These are phyloP conservation scores for Barnettozyma salicaria DNA, from an alignment of 805 yeast species.

Conservation along the genomic window DNA sequence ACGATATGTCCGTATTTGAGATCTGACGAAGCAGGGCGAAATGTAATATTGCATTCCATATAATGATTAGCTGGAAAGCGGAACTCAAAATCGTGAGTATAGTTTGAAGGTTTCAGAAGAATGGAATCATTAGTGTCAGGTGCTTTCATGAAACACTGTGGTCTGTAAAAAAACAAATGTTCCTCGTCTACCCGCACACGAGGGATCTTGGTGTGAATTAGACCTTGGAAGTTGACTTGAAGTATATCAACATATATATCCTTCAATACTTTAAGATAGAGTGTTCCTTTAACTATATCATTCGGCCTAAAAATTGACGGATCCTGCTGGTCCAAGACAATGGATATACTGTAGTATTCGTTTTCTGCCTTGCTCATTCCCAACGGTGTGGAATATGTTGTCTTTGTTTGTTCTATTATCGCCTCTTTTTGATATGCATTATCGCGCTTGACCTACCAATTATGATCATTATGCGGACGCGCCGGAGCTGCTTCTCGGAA, in stretches of 20 bases:
- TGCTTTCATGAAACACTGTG: not conserved
- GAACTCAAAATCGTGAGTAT: not conserved
- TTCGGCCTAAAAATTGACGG: not conserved
- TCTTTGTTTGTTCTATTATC: no score
- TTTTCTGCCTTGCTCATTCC: not conserved
- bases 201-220: constrained; percentile 5
- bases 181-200: not conserved
- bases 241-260: not conserved
- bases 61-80: not conserved
- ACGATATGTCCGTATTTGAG: constrained; percentile 1
- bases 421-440: no score
- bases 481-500: no score
- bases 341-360: not conserved
- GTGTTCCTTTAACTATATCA: not conserved
- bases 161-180: constrained; percentile 1
- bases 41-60: constrained; percentile 1
- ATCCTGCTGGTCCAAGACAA: not conserved
- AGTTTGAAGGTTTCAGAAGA: not conserved
- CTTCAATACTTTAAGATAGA: not conserved
- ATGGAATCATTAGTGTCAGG: not conserved
- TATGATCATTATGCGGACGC: no score
- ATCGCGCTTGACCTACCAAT: no score
- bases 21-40: not conserved
- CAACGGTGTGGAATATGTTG: no score
- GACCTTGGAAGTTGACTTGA: constrained; percentile 6